Conservation (phyloP, 108 stramenopile species). For the Chaetoceros muelleri region DNA sequence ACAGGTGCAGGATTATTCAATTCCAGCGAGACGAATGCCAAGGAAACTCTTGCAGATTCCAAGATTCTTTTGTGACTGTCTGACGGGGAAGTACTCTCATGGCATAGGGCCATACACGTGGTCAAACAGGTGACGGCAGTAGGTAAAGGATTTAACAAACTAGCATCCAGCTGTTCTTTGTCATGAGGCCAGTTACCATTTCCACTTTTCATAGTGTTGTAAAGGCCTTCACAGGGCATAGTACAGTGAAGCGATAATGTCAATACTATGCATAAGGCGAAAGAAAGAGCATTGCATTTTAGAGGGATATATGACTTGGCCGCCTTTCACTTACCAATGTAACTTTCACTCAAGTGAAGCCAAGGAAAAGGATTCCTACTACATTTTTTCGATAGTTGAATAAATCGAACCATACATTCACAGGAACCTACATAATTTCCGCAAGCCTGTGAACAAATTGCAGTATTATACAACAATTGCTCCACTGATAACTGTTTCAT, state of each 20-base stretch:
- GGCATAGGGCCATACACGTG: slow-evolving; percentile 1
- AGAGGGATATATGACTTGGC: too few relatives aligned
- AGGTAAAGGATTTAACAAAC: not conserved
- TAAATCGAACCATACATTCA: slow-evolving; percentile 51
- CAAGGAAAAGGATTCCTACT: slow-evolving; percentile 36
- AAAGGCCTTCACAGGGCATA: too few relatives aligned
- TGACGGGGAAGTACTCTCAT: slow-evolving; percentile 1
- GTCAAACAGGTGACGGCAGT: not conserved
- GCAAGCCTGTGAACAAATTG: slow-evolving; percentile 51
- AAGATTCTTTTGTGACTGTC: not conserved
- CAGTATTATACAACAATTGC: slow-evolving; percentile 52
- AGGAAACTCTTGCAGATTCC: slow-evolving; percentile 22
- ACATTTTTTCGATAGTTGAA: slow-evolving; percentile 16
- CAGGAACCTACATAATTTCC: slow-evolving; percentile 46
- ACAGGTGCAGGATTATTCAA: slow-evolving; percentile 28
- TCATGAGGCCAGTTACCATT: not conserved
- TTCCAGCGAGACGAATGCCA: slow-evolving; percentile 49
- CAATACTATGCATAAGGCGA: too few relatives aligned
- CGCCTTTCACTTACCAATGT: slow-evolving; percentile 47
- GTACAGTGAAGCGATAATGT: too few relatives aligned
- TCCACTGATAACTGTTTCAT: slow-evolving; percentile 34
- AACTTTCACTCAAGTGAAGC: slow-evolving; percentile 75
- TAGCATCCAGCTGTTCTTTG: too few relatives aligned
- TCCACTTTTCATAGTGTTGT: not conserved
- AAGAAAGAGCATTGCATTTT: too few relatives aligned